Percentiles rank a stretch among this genome's conserved stretches.
Conservation (phyloP, 1,284 basidiomycete genomes). For the Inonotus hispidus region DNA sequence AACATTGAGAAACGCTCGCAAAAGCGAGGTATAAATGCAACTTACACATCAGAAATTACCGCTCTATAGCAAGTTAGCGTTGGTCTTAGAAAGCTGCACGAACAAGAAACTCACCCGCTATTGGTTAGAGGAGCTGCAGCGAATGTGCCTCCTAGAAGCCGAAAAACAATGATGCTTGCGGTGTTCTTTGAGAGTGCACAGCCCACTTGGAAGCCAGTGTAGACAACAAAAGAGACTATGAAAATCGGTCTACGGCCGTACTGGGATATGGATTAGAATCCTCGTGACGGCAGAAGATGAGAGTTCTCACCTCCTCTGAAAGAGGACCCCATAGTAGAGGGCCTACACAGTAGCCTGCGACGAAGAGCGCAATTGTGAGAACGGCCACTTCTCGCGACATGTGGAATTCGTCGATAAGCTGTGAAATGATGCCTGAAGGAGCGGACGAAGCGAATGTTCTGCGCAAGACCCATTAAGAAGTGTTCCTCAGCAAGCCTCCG, state of each 20-base stretch:
- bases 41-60: constrained; percentile 35
- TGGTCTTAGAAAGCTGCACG: neutral
- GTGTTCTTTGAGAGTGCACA: constrained; percentile 60
- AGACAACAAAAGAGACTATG: constrained; percentile 43
- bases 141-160: constrained; percentile 65
- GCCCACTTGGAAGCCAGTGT: constrained; percentile 47
- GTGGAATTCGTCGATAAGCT: constrained; percentile 46
- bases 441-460: constrained; percentile 62
- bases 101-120: constrained; percentile 37
- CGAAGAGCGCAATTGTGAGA: constrained; percentile 37
- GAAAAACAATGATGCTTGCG: constrained; percentile 56
- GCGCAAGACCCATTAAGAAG: constrained; percentile 7
- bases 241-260: constrained; percentile 39
- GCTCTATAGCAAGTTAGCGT: constrained; percentile 27
- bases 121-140: constrained; percentile 44
- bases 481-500: constrained; percentile 8
- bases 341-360: constrained; percentile 43
- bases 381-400: constrained; percentile 47
- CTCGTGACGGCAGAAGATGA: neutral
- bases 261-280: constrained; percentile 13
- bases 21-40: constrained; percentile 24
- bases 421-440: constrained; percentile 41
- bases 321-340: constrained; percentile 44
- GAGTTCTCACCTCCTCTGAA: constrained; percentile 34
- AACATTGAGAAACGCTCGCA: constrained; percentile 28